These are phyloP conservation scores for Ramichloridium luteum DNA, from an alignment of 2,329 filamentous ascomycete genomes.

Conservation along the genomic window DNA sequence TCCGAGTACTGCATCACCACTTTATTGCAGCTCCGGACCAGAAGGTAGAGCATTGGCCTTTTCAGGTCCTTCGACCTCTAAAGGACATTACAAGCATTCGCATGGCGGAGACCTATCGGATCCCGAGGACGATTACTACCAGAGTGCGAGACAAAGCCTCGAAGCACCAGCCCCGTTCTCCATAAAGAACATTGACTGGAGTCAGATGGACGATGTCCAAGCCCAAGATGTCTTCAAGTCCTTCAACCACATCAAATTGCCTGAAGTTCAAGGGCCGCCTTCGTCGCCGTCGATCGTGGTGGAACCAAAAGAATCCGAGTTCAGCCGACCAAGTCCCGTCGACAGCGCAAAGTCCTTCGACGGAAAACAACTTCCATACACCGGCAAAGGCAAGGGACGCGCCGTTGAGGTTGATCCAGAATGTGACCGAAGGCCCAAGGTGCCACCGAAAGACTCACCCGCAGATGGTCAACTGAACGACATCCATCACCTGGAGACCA, in stretches of 20 bases:
- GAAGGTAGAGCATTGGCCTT: neutral
- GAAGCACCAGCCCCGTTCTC: neutral
- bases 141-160: neutral
- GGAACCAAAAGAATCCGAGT: too few relatives aligned
- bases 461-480: constrained; percentile 2
- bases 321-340: constrained; percentile 5
- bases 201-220: neutral
- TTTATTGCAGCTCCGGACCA: too few relatives aligned
- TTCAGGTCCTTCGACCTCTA: neutral
- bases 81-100: neutral
- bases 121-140: neutral
- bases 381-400: constrained; percentile 10
- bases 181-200: neutral
- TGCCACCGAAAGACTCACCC: neutral
- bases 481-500: constrained; percentile 4
- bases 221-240: neutral
- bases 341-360: constrained; percentile 10
- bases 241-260: too few relatives aligned
- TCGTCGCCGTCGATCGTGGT: too few relatives aligned
- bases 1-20: neutral
- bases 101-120: neutral
- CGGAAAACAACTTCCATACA: constrained; percentile 1
- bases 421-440: constrained; percentile 1
- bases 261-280: too few relatives aligned
- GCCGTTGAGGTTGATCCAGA: constrained; percentile 1